Base-by-base conservation (phyloP, 1,284 basidiomycete species). In the Gomphus sp. region DNA sequence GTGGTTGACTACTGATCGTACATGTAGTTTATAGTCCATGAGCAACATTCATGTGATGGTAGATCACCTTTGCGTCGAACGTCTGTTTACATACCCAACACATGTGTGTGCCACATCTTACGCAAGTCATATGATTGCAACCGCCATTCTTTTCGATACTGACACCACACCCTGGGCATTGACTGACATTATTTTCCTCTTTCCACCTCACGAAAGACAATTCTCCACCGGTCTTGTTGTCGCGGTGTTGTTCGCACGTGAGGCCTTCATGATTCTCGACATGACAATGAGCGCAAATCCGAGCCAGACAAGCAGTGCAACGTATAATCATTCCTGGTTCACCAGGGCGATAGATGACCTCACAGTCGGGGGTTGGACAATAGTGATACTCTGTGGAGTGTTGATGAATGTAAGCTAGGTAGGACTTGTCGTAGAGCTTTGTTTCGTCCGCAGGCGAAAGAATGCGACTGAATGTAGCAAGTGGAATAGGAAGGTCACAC, bases 331-430 rank as follows among this genome's bases (percentile, higher is more conserved):
- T 65, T n/a, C 66, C 67, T 12, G 62, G 60, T 34, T 58, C 58
- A 7, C 58, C 62, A 0, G 56, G 31, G 45, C 69, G 66, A 50
- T 71, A 72, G 16, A 71, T 61, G 31, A 64, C 64, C 48, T 61
- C 60, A 56, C 71, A 72, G 53, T 71, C 64, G 6, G 67, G 64
- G 2, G 67, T 69, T 4, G 70, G 79, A 62, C 80, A 82, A 68
- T 78, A 79, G 59, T 74, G 75, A 61, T 73, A 75, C 34, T 73
- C 70, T n/a, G 71, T 64, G 3, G 72, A 65, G 33, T 66, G 69
- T 12, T 67, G 62, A 58, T 74, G 73, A 56, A 81, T 69, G 66
- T 77, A 67, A 0, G 73, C 61, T 5, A 73, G 62, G 62, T 80
- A 76, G 4, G 73, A 69, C 4, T 69, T 65, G 22, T 71, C 69